A percentile compares a stretch with the other conserved stretches of the same genome.
Conservation (phyloP, 2,329 filamentous ascomycete genomes). For the Capronia americana region DNA sequence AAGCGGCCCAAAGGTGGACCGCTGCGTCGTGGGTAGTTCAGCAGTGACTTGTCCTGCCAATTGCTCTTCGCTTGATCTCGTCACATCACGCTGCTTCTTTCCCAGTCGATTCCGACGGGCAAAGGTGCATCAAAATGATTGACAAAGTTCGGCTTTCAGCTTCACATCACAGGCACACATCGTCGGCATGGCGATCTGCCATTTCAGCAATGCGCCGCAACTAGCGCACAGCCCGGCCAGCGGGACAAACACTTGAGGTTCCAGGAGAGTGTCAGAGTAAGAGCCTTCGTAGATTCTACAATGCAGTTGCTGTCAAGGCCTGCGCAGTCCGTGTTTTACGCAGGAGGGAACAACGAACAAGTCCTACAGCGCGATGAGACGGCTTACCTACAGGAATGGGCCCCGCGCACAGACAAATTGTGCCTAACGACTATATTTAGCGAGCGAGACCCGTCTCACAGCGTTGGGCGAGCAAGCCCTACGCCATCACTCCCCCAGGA, state of each 20-base stretch:
- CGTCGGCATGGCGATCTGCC: background rate
- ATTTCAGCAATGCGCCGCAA: background rate
- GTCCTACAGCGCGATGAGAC: background rate
- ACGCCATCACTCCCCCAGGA: background rate
- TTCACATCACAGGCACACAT: background rate
- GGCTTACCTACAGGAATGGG: background rate
- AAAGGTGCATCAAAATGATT: background rate
- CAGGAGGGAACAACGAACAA: background rate
- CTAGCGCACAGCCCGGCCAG: background rate
- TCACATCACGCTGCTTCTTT: background rate
- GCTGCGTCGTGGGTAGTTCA: background rate
- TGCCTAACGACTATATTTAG: conserved; percentile 1
- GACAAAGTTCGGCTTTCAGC: background rate
- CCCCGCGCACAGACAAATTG: background rate
- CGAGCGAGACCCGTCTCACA: conserved; percentile 4
- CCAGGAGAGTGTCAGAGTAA: background rate
- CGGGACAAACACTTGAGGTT: background rate
- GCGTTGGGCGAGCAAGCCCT: background rate
- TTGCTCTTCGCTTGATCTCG: background rate
- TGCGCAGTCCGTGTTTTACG: too few species aligned
- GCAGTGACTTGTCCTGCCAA: background rate
- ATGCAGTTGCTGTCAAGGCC: background rate
- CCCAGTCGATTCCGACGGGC: background rate
- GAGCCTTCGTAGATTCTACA: background rate
- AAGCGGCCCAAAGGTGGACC: background rate